Percentiles rank a stretch among this genome's conserved stretches.
phyloP scores from a whole-genome alignment of 805 yeast species.

The Henningerozyma blattae region DNA sequence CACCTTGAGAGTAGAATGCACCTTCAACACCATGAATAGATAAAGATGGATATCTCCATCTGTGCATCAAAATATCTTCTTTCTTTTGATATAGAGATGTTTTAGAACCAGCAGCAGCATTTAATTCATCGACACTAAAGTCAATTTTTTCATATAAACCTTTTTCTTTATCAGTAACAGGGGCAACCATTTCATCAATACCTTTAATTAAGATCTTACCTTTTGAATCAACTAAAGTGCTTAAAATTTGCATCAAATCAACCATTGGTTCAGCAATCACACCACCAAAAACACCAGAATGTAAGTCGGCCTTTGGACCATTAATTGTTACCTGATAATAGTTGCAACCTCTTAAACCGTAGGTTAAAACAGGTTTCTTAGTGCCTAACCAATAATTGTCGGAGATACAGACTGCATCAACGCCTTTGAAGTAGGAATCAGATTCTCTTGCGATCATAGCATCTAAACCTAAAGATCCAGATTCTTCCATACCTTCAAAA shows the following conservation, averaged over 20 bases:
- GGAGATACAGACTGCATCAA: constrained; percentile 89
- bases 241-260: constrained; percentile 70
- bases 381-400: constrained; percentile 99
- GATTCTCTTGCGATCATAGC: constrained; percentile 73
- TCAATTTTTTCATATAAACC: constrained; percentile 76
- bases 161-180: constrained; percentile 71
- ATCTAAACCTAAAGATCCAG: constrained; percentile 89
- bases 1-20: constrained; percentile 90
- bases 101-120: constrained; percentile 78
- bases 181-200: constrained; percentile 87
- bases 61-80: constrained; percentile 84
- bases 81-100: constrained; percentile 69
- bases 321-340: constrained; percentile 72
- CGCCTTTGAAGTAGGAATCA: constrained; percentile 64
- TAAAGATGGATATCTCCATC: constrained; percentile 98
- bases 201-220: constrained; percentile 88
- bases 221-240: constrained; percentile 62
- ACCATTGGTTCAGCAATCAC: constrained; percentile 95
- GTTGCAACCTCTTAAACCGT: constrained; percentile 94
- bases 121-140: constrained; percentile 71
- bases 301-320: constrained; percentile 97
- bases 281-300: constrained; percentile 96
- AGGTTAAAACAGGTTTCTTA: constrained; percentile 89
- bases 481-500: constrained; percentile 99
- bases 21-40: constrained; percentile 97